Evolutionary conservation across 306 rosid genomes (phyloP).

Genomic region (Heteromeles arbutifolia): DNA sequence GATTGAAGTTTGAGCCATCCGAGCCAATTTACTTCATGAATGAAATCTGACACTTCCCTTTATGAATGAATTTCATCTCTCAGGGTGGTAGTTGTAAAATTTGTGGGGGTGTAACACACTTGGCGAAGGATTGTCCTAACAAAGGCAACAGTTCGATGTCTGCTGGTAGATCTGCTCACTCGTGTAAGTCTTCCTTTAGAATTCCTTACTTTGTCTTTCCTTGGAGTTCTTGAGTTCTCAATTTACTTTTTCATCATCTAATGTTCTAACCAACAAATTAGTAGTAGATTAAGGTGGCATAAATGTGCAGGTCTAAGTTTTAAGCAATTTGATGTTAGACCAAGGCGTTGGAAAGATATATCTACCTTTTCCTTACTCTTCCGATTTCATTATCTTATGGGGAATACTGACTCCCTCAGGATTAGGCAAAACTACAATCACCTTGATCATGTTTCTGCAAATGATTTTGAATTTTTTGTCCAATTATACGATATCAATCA

Average conservation of each 20-base stretch:
- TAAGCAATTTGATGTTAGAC: neutral
- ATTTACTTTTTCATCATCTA: neutral
- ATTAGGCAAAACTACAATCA: neutral
- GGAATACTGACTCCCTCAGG: neutral
- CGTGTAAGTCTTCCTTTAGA: slow-evolving; percentile 31
- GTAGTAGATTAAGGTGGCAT: neutral
- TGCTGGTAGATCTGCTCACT: slow-evolving; percentile 6
- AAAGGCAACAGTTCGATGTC: slow-evolving; percentile 36
- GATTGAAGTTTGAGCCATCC: slow-evolving; percentile 2
- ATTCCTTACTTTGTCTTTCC: neutral
- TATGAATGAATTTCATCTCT: neutral
- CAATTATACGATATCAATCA: neutral
- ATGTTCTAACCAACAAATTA: neutral
- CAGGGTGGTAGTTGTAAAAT: slow-evolving; percentile 95
- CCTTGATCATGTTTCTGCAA: neutral
- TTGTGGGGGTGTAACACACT: slow-evolving; percentile 89
- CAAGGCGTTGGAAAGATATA: neutral
- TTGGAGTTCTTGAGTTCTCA: neutral
- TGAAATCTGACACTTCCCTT: slow-evolving; percentile 11
- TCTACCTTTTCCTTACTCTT: neutral
- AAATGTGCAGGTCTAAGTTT: neutral
- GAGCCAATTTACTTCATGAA: neutral
- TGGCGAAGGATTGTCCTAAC: slow-evolving; percentile 88
- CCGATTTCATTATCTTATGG: neutral
- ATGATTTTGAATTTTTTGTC: neutral